Conservation (phyloP, 176 grass and related monocot genomes). For the Themeda triandra region DNA sequence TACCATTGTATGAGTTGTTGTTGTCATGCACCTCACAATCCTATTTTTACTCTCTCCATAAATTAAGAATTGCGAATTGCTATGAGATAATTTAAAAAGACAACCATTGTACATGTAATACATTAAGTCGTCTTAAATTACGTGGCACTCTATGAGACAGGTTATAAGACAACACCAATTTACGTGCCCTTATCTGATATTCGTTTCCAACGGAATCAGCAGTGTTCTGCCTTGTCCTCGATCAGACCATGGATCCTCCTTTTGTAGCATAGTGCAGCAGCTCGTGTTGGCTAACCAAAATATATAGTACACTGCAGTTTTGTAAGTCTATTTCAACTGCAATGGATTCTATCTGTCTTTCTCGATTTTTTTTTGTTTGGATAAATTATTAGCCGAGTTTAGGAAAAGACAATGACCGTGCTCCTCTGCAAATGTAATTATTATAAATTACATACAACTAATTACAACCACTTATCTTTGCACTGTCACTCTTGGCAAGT, state of each 20-base stretch:
- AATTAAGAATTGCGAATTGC: too few species aligned
- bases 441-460: too few species aligned
- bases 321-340: neutral
- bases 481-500: neutral
- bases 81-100: too few species aligned
- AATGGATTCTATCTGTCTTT: neutral
- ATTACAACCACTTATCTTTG: too few species aligned
- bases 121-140: too few species aligned
- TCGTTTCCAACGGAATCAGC: neutral
- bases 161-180: too few species aligned
- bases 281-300: neutral
- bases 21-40: too few species aligned
- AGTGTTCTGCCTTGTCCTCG: neutral
- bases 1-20: too few species aligned
- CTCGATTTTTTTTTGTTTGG: neutral
- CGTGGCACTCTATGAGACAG: too few species aligned
- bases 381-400: neutral
- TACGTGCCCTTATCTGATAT: conserved; percentile 8
- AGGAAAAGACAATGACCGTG: neutral
- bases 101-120: too few species aligned
- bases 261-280: neutral
- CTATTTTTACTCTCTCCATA: too few species aligned
- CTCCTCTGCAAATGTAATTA: neutral
- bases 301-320: neutral
- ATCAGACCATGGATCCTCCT: neutral